These are phyloP conservation scores for Alternaria gansuensis DNA, from an alignment of 2,329 filamentous ascomycete genomes.

Conservation along the genomic window DNA sequence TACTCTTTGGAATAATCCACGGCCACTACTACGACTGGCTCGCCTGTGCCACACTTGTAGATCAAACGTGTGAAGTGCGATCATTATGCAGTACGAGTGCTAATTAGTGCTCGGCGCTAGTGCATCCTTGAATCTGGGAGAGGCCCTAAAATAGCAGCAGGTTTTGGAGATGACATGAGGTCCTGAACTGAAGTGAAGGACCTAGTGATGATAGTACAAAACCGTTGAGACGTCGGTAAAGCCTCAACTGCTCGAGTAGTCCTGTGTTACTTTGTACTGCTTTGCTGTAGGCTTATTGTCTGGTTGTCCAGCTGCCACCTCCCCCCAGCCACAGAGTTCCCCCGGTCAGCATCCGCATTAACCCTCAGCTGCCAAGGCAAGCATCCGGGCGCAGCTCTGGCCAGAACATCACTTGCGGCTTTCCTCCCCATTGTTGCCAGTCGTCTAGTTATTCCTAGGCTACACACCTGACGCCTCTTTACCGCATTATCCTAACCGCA, in stretches of 20 bases:
- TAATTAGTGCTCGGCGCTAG: conserved; percentile 32
- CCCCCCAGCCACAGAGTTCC: conserved; percentile 32
- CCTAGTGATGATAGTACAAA: neutral
- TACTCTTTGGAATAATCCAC: conserved; percentile 2
- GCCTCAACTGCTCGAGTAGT: neutral
- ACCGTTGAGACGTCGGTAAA: neutral
- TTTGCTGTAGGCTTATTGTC: neutral
- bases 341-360: conserved; percentile 27
- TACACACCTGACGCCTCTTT: conserved; percentile 10
- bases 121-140: conserved; percentile 19
- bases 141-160: conserved; percentile 39
- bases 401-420: conserved; percentile 23
- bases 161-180: conserved; percentile 29
- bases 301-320: neutral
- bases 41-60: conserved; percentile 18
- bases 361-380: conserved; percentile 37
- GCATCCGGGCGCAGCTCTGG: conserved; percentile 32
- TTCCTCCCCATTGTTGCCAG: conserved; percentile 14
- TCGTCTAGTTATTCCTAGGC: conserved; percentile 5
- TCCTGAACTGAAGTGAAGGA: conserved; percentile 26
- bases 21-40: neutral
- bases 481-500: conserved; percentile 12
- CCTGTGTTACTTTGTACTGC: neutral
- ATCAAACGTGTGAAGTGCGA: conserved; percentile 24
- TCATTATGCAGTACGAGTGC: conserved; percentile 20